Base-by-base conservation (phyloP, 306 rosid genomes). In the Sphenostylis stenocarpa region DNA sequence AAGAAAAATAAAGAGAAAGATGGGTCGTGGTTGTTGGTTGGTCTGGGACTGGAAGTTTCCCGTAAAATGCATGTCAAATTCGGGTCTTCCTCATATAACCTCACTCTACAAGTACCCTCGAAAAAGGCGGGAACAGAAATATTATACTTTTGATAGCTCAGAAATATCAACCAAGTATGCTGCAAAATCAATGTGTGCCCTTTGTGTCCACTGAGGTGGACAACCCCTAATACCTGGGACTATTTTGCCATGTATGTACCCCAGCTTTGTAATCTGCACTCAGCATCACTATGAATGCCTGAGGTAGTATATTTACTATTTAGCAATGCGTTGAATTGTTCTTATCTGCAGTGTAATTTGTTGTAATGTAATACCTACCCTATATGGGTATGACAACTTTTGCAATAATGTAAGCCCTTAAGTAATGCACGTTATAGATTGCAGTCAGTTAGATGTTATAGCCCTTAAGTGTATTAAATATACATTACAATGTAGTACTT, bases 231-330 rank as follows among this genome's bases (percentile, higher is more conserved):
- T 20, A 38, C 60, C 26, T 58, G 77, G 13, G 49, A 28, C 69
- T 70, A 47, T 36, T 75, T 67, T 60, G 12, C 61, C 68, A 14
- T 76, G 81, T 76, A 71, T 14, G 36, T 34, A 24, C 36, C 73
- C 17, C 5, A 44, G 47, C 56, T 76, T 68, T 75, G 58, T 49
- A 47, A n/a, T 28, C 16, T 17, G 34, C 44, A 3, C 33, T 75
- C 43, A 38, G 43, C 13, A 38, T 38, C 43, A 8, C 43, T 9
- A 9, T 38, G 13, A 38, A 38, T 38, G 13, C 3, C 43, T 38
- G 43, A 38, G 13, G 43, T 64, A 17, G 67, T n/a, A 28, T 3
- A 64, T 33, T 64, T 63, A 48, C 65, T 20, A 21, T 55, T 26
- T n/a, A 10, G 29, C 51, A 57, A 17, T 55, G 20, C 39, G 21